A percentile compares a stretch with the other conserved stretches of the same genome.
Evolutionary conservation across 306 rosid species (phyloP).

Genomic region (Cajanus cajan): DNA sequence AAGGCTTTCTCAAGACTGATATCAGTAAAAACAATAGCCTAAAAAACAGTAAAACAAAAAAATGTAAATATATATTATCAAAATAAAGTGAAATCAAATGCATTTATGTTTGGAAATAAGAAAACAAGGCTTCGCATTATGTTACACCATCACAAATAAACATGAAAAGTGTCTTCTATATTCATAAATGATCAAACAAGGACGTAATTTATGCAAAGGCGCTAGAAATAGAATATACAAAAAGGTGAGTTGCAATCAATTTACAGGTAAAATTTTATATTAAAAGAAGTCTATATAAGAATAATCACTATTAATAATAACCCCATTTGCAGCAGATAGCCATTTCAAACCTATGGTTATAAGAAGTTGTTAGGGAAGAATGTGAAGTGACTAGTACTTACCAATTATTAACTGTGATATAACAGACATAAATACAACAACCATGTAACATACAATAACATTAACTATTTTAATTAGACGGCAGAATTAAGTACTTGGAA

Average conservation of each 20-base stretch:
- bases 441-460: not conserved
- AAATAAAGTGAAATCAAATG: not conserved
- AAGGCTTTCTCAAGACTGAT: slow-evolving; percentile 63
- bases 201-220: not conserved
- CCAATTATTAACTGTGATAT: not conserved
- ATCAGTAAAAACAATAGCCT: slow-evolving; percentile 88
- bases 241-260: not conserved
- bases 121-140: not conserved
- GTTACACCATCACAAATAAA: not conserved
- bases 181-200: not conserved
- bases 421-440: not conserved
- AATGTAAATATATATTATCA: not conserved
- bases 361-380: not conserved
- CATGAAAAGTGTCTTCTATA: not conserved
- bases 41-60: slow-evolving; percentile 30
- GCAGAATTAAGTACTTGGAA: slow-evolving; percentile 51
- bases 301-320: not conserved
- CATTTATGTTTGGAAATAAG: not conserved
- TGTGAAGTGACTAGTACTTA: not conserved
- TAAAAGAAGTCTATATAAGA: not conserved
- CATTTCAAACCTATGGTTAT: not conserved
- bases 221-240: not conserved
- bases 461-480: not conserved
- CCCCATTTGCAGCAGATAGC: not conserved
- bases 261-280: not conserved